Evolutionary conservation across 352 stramenopile species (phyloP), one percentile per base, ranked within the genome.

Genomic region (Pythium rishiriense): DNA sequence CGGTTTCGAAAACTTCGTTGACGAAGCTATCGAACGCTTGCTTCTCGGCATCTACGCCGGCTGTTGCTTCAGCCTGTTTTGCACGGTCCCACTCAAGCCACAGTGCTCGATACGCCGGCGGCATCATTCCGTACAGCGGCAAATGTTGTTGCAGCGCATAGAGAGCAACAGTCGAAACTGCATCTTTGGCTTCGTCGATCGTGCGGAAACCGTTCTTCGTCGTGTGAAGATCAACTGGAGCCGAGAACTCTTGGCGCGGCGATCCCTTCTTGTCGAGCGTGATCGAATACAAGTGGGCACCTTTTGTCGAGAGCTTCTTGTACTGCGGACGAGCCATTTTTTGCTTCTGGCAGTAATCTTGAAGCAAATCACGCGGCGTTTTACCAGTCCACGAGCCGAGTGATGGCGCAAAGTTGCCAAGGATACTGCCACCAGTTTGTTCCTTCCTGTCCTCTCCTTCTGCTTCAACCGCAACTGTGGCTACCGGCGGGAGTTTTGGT

Each of bases 331-430:
- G 78, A 1, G 80, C 76, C 57, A 93, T 63, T 43, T 95, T 93
- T 64, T 89, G 70, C 63, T 98, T 97, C 43, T 82, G 83, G 70
- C 90, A 98, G 33, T 87, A 76, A 49, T 98, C 87, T 28, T 97
- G 74, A 33, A 98, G 71, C 31, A 94, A 81, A 54, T 97, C 81
- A 31, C 94, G 78, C 4, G 95, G 93, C 4, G 88, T 97, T 47
- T 91, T 94, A 41, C 83, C 83, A 0, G 81, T 93, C 83, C 83
- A 93, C 31, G 70, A 66, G 2, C 55, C 55, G 0, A 66, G 28
- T 2, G 50, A 21, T 0, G 55, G 39, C 15, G 61, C 25, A 28
- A 65, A 70, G 0, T 21, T 12, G 15, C 53, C 63, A 0, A 68
- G 39, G 7, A 72, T 49, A 25, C 21, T 14, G n/a, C 42, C 62